Evolutionary conservation across 495 filamentous ascomycete genomes (phyloP).

Genomic region (Amphirosellinia nigrospora): DNA sequence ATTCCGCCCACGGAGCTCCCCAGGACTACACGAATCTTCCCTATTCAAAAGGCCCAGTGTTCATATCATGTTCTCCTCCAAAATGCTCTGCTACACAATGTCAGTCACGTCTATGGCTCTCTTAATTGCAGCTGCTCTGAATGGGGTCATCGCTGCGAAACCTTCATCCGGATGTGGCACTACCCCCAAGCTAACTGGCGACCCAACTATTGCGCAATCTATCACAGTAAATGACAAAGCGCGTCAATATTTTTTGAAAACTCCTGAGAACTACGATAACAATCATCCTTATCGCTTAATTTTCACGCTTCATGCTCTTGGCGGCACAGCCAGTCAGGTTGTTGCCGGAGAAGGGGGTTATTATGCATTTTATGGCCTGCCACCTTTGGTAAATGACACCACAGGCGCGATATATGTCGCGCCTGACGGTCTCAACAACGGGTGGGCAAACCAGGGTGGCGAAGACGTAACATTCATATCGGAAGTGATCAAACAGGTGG

Average conservation of each 20-base stretch:
- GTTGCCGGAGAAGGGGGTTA: conserved; percentile 42
- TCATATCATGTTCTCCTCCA: neutral
- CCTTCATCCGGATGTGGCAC: conserved; percentile 51
- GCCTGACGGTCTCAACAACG: conserved; percentile 50
- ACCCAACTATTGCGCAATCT: conserved; percentile 33
- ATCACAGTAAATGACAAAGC: conserved; percentile 39
- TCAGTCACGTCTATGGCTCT: neutral
- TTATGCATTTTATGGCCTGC: conserved; percentile 48
- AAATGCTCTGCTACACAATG: neutral
- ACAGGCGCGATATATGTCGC: conserved; percentile 46
- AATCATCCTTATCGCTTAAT: conserved; percentile 48
- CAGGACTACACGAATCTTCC: neutral
- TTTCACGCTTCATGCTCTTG: conserved; percentile 49
- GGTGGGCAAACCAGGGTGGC: conserved; percentile 51
- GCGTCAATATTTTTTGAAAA: conserved; percentile 45
- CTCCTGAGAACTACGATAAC: conserved; percentile 50
- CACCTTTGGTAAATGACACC: conserved; percentile 41
- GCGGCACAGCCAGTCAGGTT: conserved; percentile 45
- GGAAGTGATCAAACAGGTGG: conserved; percentile 44
- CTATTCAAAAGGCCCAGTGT: neutral
- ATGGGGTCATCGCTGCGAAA: conserved; percentile 23
- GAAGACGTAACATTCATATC: conserved; percentile 54
- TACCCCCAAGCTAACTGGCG: conserved; percentile 39
- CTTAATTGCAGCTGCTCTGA: neutral
- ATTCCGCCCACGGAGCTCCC: no score